Evolutionary conservation across 805 yeast genomes (phyloP), one percentile per base, ranked within the genome.

Genomic region (Hanseniaspora osmophila): DNA sequence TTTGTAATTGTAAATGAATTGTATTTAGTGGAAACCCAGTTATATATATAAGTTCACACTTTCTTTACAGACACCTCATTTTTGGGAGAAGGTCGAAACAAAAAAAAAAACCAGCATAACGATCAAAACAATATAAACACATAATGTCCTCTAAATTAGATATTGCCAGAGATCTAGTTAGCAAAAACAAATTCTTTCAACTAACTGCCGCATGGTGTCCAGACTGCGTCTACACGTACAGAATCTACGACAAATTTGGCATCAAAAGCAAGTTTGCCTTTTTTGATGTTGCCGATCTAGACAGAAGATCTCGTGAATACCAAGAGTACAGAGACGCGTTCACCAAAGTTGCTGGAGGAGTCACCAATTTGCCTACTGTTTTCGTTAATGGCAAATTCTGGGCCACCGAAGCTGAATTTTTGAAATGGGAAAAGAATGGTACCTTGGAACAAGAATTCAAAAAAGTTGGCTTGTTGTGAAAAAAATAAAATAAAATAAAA

Each of bases 151-250:
- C 41, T 11, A 43, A 45, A 12, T 30, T 46, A 19, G 46, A 46
- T 4, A 22, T 19, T 30, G 48, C 46, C 29, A 40, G 43, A 40
- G 30, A 46, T 7, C 42, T 42, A 43, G 48, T 46, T 12, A 39
- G 45, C 33, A 35, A 33, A 22, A 63, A 78, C 60, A 66, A 66
- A 42, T 75, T 61, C 52, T 66, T 82, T 48, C 73, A 78, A 71
- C 57, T 81, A 11, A 74, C 83, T 37, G 82, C 81, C 52, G 69
- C 80, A 16, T 81, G 87, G 87, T 82, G 92, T 60, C 84, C 85
- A 2, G 88, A 82, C 54, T 81, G 88, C 53, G 76, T 73, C 43
- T 82, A 79, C 57, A 74, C 82, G 3, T 68, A 73, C 48, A 62
- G 63, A 27, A 60, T 80, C 18, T 79, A 77, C 70, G 67, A 70